Conservation (phyloP, 192 early-diverging fungal genomes). For the Backusella sp. region DNA sequence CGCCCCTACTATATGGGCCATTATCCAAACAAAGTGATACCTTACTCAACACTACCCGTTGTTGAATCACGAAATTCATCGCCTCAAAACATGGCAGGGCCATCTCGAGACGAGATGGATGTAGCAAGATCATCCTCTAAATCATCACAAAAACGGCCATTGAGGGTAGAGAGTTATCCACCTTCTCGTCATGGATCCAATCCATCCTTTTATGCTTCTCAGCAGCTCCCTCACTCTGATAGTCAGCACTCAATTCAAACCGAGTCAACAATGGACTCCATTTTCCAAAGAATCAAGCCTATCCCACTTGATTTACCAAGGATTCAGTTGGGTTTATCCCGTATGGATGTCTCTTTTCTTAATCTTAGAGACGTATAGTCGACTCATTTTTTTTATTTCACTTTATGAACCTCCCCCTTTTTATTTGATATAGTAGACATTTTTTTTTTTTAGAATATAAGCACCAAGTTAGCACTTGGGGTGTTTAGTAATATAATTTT, state of each 20-base stretch:
- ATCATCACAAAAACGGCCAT: not conserved
- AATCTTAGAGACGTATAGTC: not conserved
- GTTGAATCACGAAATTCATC: not conserved
- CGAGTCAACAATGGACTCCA: conserved; percentile 3
- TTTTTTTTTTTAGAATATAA: not conserved
- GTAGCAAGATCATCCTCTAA: not conserved
- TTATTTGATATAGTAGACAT: not conserved
- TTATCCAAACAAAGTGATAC: not conserved
- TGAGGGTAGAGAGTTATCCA: not conserved
- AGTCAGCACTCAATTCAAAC: conserved; percentile 4
- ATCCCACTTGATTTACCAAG: conserved; percentile 13
- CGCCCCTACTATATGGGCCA: conserved; percentile 4
- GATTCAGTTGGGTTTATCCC: conserved; percentile 14
- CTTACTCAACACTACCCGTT: not conserved
- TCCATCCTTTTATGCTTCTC: not conserved
- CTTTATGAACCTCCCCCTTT: not conserved
- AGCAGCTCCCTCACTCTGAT: not conserved
- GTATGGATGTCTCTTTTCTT: conserved; percentile 13
- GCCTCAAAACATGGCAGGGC: not conserved
- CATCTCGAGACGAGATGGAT: not conserved
- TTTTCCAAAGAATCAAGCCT: not conserved
- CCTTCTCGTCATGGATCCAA: not conserved
- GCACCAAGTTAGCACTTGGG: not conserved
- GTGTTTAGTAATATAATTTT: not conserved
- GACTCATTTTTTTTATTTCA: not conserved